Evolutionary conservation across 2,329 filamentous ascomycete genomes (phyloP).

Genomic region (Helminthosporium solani): DNA sequence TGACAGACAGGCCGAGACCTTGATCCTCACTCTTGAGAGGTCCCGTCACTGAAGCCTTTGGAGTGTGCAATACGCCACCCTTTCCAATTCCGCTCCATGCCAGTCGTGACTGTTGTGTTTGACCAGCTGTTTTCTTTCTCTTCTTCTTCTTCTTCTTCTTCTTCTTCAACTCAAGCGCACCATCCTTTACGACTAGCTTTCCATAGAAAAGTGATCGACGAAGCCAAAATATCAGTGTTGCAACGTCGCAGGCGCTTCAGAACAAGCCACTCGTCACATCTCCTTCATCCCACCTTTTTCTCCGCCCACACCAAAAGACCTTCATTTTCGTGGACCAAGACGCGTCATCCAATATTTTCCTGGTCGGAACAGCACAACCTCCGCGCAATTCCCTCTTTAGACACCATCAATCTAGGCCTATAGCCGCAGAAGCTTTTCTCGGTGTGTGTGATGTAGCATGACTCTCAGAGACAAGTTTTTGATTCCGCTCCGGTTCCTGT

Average conservation of each 20-base stretch:
- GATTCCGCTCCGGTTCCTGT: conserved; percentile 67
- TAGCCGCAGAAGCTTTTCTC: conserved; percentile 57
- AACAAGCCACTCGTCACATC: conserved; percentile 18
- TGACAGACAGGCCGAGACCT: conserved; percentile 43
- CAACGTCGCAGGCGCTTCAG: conserved; percentile 15
- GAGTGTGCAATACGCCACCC: conserved; percentile 11
- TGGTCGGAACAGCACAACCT: conserved; percentile 29
- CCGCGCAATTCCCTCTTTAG: conserved; percentile 15
- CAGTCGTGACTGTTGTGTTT: conserved; percentile 13
- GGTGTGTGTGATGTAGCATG: conserved; percentile 75
- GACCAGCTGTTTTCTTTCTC: conserved; percentile 15
- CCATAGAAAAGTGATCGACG: conserved; percentile 14
- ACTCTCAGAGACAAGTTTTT: conserved; percentile 94
- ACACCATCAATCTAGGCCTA: conserved; percentile 16
- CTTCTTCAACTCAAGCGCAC: not conserved
- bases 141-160: too few species aligned
- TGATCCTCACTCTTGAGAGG: conserved; percentile 45
- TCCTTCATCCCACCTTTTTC: conserved; percentile 7
- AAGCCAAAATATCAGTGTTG: conserved; percentile 8
- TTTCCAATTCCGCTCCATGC: conserved; percentile 4
- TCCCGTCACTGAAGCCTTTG: conserved; percentile 27
- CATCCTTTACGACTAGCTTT: conserved; percentile 14
- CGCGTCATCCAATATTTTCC: conserved; percentile 17
- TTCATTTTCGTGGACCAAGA: conserved; percentile 15
- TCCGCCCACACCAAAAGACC: conserved; percentile 11